phyloP scores from a whole-genome alignment of 164 flowering plant species.

The Cinnamomum chago region DNA sequence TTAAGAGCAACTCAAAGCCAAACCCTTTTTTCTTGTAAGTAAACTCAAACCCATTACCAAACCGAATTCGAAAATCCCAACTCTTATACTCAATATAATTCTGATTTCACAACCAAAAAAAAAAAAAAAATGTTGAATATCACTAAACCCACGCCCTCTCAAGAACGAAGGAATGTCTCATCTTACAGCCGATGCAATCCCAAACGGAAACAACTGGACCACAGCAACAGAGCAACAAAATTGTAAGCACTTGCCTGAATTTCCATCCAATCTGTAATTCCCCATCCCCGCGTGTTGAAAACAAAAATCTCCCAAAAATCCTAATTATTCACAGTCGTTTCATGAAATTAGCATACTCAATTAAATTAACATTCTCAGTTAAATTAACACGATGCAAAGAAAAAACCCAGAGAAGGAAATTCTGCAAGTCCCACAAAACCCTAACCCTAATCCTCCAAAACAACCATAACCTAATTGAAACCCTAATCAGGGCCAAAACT shows the following conservation, averaged over 20 bases:
- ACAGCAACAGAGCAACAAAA: conserved; percentile 25
- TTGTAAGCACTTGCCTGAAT: conserved; percentile 50
- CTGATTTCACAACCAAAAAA: background rate
- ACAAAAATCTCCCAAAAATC: background rate
- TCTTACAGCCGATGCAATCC: conserved; percentile 74
- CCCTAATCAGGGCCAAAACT: too few relatives aligned
- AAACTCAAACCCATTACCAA: background rate
- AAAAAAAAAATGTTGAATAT: too few relatives aligned
- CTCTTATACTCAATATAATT: background rate
- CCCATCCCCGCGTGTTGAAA: conserved; percentile 32
- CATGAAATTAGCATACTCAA: too few relatives aligned
- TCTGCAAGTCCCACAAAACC: too few relatives aligned
- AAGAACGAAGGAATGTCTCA: conserved; percentile 75
- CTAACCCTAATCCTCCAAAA: too few relatives aligned
- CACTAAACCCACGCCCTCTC: conserved; percentile 75
- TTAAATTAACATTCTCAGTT: too few relatives aligned
- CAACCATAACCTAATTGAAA: too few relatives aligned
- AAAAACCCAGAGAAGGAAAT: too few relatives aligned
- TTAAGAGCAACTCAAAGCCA: conserved; percentile 9
- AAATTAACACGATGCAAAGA: too few relatives aligned
- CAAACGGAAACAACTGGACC: conserved; percentile 21
- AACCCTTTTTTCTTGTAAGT: too few relatives aligned
- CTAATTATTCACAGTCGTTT: too few relatives aligned
- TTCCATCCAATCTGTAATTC: conserved; percentile 57
- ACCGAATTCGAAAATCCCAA: too few relatives aligned